Evolutionary conservation across 257 asterid genomes (phyloP), one percentile per base, ranked within the genome.

Genomic region (Sherardia arvensis): DNA sequence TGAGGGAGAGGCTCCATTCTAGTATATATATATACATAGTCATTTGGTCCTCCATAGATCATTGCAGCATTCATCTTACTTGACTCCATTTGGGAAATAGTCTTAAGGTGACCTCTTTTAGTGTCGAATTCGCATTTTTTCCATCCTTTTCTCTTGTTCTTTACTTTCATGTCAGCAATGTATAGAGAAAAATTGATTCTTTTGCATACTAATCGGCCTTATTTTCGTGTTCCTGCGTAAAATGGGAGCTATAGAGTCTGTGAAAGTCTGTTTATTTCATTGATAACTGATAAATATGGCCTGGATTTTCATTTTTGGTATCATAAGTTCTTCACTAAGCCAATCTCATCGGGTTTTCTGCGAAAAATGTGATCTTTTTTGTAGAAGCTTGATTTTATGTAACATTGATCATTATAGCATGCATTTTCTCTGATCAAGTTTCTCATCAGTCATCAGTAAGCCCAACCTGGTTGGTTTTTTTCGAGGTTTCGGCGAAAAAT

Each of bases 21-120:
- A 61, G 29, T 79, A 76, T 79, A 70, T 74, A 70, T 74, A 70
- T n/a, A 67, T 63, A 70, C 58, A 30, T 48, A 58, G 27, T 67
- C 71, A 32, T 65, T 55, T 40, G 10, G 33, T 18, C 71, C 57
- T 45, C 40, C 59, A 17, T 33, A 66, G 17, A 56, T 12, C 53
- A 28, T 29, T 4, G 17, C 3, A 17, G 3, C 26, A 40, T 59
- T 27, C 11, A 40, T 54, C 49, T 40, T 55, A 22, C 27, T 64
- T 51, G 66, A 33, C 29, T 64, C 34, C 34, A 7, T 60, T 62
- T 22, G n/a, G 20, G 14, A 38, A 18, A 55, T 5, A 8, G 4
- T 29, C 5, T 27, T 48, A 33, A 74, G 78, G 71, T 74, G 51
- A 49, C 6, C 34, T 45, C 21, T 0, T 67, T 11, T 40, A 33